These are phyloP conservation scores for Escallonia rubra DNA, from an alignment of 129 eudicot species.

Conservation along the genomic window DNA sequence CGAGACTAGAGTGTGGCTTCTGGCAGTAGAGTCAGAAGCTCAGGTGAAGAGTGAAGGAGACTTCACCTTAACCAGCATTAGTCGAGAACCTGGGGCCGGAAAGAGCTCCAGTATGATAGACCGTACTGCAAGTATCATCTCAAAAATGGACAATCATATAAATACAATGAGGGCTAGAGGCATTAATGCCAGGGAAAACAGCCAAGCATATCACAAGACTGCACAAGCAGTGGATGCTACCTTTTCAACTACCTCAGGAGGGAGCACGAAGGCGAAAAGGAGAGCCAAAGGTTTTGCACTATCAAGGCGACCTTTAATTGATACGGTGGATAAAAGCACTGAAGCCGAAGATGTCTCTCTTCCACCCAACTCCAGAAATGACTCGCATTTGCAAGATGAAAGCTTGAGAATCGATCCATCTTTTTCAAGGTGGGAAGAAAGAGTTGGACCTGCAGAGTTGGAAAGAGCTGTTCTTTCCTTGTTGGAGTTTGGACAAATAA, in stretches of 20 bases:
- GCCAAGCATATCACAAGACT: constrained; percentile 25
- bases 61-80: constrained; percentile 27
- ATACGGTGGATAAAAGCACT: constrained; percentile 44
- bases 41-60: constrained; percentile 80
- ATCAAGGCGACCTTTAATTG: constrained; percentile 49
- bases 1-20: constrained; percentile 96
- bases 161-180: constrained; percentile 38
- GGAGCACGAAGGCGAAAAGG: constrained; percentile 56
- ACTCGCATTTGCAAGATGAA: constrained; percentile 44
- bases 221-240: constrained; percentile 48
- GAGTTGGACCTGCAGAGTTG: constrained; percentile 88
- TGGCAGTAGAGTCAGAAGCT: constrained; percentile 96
- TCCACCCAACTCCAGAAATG: constrained; percentile 26
- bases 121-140: constrained; percentile 63
- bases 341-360: constrained; percentile 50
- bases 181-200: constrained; percentile 40
- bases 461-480: constrained; percentile 93
- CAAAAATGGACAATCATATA: constrained; percentile 87
- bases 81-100: constrained; percentile 41
- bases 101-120: constrained; percentile 69
- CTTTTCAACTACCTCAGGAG: constrained; percentile 27
- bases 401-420: constrained; percentile 49
- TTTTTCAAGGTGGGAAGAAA: constrained; percentile 92
- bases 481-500: constrained; percentile 87
- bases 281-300: constrained; percentile 51